These are phyloP conservation scores for Salix dunnii DNA, from an alignment of 345 rosid species.

Conservation along the genomic window DNA sequence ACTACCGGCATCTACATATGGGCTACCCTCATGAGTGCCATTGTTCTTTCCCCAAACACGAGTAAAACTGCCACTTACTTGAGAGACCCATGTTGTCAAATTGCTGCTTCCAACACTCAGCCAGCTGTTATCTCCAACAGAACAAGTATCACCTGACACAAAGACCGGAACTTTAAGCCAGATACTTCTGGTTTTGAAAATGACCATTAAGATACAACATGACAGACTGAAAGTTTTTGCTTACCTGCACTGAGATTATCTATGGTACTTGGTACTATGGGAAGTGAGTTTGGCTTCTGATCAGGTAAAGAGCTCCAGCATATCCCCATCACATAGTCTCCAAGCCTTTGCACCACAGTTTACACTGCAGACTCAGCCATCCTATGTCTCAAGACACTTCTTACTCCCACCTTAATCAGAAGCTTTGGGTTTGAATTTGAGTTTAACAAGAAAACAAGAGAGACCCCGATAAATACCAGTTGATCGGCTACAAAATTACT, in stretches of 20 bases:
- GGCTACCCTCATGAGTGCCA: neutral
- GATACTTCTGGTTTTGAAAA: neutral
- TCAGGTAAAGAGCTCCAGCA: conserved; percentile 7
- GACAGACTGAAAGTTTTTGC: neutral
- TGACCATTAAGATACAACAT: neutral
- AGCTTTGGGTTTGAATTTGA: too few relatives aligned
- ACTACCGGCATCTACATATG: neutral
- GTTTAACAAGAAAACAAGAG: too few relatives aligned
- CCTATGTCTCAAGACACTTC: neutral
- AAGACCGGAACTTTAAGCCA: too few relatives aligned
- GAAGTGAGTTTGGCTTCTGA: neutral
- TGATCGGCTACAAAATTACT: too few relatives aligned
- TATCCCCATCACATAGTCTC: conserved; percentile 9
- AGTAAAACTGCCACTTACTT: conserved; percentile 10
- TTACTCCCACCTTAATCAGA: too few relatives aligned
- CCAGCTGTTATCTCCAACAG: neutral
- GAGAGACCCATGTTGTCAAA: conserved; percentile 1
- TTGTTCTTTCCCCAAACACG: conserved; percentile 9
- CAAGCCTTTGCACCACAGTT: conserved; percentile 23
- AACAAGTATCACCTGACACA: neutral
- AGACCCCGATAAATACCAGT: too few relatives aligned
- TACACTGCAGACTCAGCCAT: conserved; percentile 40
- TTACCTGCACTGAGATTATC: neutral
- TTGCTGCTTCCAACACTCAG: conserved; percentile 10
- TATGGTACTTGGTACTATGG: neutral